A percentile compares a stretch with the other conserved stretches of the same genome.
Evolutionary conservation across 257 asterid genomes (phyloP).

Genomic region (Penstemon barbatus): DNA sequence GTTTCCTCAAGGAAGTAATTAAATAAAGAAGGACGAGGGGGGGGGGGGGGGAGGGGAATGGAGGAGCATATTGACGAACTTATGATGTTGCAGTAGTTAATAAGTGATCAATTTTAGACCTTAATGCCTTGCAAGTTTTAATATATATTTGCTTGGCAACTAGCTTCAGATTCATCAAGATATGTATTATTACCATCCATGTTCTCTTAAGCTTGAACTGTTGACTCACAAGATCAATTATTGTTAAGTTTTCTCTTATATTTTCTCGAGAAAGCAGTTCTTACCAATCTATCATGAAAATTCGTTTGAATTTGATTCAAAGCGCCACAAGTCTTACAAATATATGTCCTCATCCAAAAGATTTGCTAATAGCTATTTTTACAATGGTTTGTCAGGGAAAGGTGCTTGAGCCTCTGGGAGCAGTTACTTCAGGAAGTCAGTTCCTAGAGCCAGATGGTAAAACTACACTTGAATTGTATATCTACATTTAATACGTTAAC

Average conservation of each 20-base stretch:
- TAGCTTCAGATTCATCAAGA: conserved; percentile 14
- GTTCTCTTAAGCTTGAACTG: not conserved
- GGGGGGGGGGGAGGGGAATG: not conserved
- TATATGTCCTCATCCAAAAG: conserved; percentile 11
- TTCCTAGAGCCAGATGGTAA: conserved; percentile 98
- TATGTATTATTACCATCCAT: not conserved
- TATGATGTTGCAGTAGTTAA: not conserved
- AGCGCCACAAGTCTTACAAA: conserved; percentile 3
- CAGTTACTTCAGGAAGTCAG: conserved; percentile 92
- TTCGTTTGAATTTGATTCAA: conserved; percentile 10
- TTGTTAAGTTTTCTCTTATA: conserved; percentile 2
- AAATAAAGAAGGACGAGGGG: not conserved
- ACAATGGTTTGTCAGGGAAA: conserved; percentile 63
- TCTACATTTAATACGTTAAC: not conserved
- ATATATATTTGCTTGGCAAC: conserved; percentile 7
- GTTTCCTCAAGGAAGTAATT: not conserved
- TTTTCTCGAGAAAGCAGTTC: conserved; percentile 11
- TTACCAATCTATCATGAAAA: conserved; percentile 18
- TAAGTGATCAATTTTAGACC: not conserved
- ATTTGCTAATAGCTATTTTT: conserved; percentile 26
- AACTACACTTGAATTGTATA: conserved; percentile 26
- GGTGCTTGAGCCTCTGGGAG: conserved; percentile 98
- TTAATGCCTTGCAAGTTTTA: conserved; percentile 23
- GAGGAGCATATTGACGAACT: not conserved
- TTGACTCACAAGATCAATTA: conserved; percentile 9